Conservation (phyloP, 1,139 yeast species). For the Lodderomyces jiufengensis region DNA sequence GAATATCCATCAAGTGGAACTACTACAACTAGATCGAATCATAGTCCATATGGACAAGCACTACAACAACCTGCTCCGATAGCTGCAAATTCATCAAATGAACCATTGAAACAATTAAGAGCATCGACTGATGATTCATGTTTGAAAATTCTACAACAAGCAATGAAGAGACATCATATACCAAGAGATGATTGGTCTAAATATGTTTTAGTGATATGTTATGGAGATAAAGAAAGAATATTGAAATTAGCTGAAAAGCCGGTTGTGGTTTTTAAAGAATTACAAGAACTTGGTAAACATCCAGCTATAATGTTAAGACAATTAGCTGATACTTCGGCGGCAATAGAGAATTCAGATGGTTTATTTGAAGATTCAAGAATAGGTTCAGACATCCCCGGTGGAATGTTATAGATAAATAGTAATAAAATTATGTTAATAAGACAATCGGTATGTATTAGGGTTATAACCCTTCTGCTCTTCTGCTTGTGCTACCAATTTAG, state of each 20-base stretch:
- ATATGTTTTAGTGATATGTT: slow-evolving; percentile 84
- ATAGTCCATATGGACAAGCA: not conserved
- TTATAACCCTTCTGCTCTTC: too few relatives aligned
- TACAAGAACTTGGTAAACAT: slow-evolving; percentile 81
- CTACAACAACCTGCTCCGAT: not conserved
- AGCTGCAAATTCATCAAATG: slow-evolving; percentile 28
- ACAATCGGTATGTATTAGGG: not conserved
- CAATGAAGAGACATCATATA: slow-evolving; percentile 81
- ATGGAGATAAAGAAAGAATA: slow-evolving; percentile 86
- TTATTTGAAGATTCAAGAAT: slow-evolving; percentile 42
- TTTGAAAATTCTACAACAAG: slow-evolving; percentile 81
- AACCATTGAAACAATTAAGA: slow-evolving; percentile 80
- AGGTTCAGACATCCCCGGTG: slow-evolving; percentile 54
- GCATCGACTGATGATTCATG: slow-evolving; percentile 94
- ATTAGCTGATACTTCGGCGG: slow-evolving; percentile 45
- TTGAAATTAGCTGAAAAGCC: slow-evolving; percentile 86
- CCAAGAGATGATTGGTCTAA: slow-evolving; percentile 82
- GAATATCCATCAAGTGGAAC: slow-evolving; percentile 18
- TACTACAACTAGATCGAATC: slow-evolving; percentile 7
- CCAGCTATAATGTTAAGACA: slow-evolving; percentile 94
- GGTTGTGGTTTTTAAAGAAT: slow-evolving; percentile 78
- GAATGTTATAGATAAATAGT: slow-evolving; percentile 32
- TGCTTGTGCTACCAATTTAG: not conserved
- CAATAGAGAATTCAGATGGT: slow-evolving; percentile 30
- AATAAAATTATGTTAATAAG: not conserved